Base-by-base conservation (phyloP, 1,284 basidiomycete genomes). In the Anthracocystis walkeri region DNA sequence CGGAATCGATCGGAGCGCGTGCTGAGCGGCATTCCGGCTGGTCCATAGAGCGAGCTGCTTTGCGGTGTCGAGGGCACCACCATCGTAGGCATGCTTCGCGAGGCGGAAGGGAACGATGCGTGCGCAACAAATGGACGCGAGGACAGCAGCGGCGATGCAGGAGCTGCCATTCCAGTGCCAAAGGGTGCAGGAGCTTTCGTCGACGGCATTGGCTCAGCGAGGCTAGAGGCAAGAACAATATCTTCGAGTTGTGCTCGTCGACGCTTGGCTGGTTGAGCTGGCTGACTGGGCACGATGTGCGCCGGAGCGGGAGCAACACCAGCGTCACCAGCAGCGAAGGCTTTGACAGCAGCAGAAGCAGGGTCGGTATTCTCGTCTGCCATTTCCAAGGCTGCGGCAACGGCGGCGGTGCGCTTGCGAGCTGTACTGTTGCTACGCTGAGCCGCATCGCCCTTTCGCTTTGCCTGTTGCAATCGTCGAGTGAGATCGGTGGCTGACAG, bases 401-500 rank as follows among this genome's bases (percentile, higher is more conserved):
- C 45, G 31, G 59, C 56, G 12, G 70, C 65, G 27, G 65, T 44
- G 16, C 70, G 70, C 58, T 73, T 73, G 10, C 65, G 60, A 33
- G 57, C 42, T 4, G 23, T 25, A 25, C 45, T 49, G 48, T 18
- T 54, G 18, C 46, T 55, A 33, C 48, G 31, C 14, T 50, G 48
- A 23, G 58, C 53, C 1, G 54, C 61, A 45, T 71, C 68, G 5
- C 62, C 65, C 27, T 74, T 74, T 18, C 58, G 42, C 49, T 65
- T 68, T 0, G 72, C 72, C 42, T 69, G 66, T 20, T 75, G 72
- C 63, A 75, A 33, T n/a, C 72, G 58, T n/a, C 60, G 48, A n/a
- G 72, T 75, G 4, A 75, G 59, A 25, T 75, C 72, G 5, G 62
- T 69, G 8, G 66, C 66, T 1, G 72, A 75, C 29, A 75, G 25